phyloP scores from a whole-genome alignment of 805 yeast species.

The Torulaspora franciscae region DNA sequence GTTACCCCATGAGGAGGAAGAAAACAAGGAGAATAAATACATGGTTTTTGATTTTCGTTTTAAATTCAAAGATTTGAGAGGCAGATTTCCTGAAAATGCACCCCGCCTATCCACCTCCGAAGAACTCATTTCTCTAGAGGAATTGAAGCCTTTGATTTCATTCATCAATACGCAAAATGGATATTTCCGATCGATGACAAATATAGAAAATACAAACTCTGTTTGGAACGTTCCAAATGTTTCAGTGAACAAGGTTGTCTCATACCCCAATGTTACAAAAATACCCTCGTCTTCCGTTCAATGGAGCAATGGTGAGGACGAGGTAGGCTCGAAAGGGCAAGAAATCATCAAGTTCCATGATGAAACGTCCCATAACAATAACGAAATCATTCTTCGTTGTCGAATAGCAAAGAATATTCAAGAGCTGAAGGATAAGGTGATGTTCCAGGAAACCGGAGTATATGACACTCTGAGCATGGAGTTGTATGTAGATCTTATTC shows the following conservation, averaged over 20 bases:
- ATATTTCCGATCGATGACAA: slow-evolving; percentile 18
- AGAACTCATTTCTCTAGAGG: slow-evolving; percentile 54
- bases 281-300: slow-evolving; percentile 23
- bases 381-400: slow-evolving; percentile 35
- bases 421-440: slow-evolving; percentile 39
- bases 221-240: slow-evolving; percentile 30
- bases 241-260: slow-evolving; percentile 25
- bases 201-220: slow-evolving; percentile 18
- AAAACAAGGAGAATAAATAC: slow-evolving; percentile 39
- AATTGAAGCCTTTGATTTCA: slow-evolving; percentile 55
- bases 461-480: slow-evolving; percentile 52
- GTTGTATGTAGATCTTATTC: slow-evolving; percentile 51
- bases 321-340: slow-evolving; percentile 12
- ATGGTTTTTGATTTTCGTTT: slow-evolving; percentile 64
- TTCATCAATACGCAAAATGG: slow-evolving; percentile 50
- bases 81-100: slow-evolving; percentile 45
- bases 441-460: slow-evolving; percentile 40
- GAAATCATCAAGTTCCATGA: slow-evolving; percentile 37
- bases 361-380: slow-evolving; percentile 21
- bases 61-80: slow-evolving; percentile 58
- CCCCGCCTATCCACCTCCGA: slow-evolving; percentile 51
- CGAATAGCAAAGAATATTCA: slow-evolving; percentile 45
- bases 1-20: slow-evolving; percentile 50
- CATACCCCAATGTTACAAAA: slow-evolving; percentile 29
- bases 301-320: slow-evolving; percentile 23